Evolutionary conservation across 2,329 filamentous ascomycete species (phyloP), one percentile per base, ranked within the genome.

Genomic region (Fusarium torreyae): DNA sequence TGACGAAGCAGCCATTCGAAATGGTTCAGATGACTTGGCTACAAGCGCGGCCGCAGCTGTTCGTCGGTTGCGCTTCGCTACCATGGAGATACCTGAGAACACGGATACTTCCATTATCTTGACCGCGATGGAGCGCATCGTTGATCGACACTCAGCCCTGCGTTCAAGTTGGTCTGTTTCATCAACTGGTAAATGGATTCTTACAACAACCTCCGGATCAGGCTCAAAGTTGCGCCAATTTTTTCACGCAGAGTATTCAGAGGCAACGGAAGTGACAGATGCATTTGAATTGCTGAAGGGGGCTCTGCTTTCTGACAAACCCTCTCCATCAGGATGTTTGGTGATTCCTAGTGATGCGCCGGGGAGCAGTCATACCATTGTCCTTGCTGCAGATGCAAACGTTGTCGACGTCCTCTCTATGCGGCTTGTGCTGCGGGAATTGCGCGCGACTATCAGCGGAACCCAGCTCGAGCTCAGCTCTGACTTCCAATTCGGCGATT

Each of bases 351-450:
- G 49, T 22, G 49, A 52, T 52, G 49, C 49, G 36, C 49, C 49
- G 10, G 49, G 49, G 18, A 33, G 49, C 24, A 52, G 26, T 40
- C 49, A 42, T 22, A 52, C 49, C 24, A 22, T 52, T 22, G 49
- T 52, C 18, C 49, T 52, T 42, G 49, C 49, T 52, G 49, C 49
- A 52, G 49, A 52, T 52, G 49, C 49, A 52, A 52, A 52, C 36
- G 24, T 52, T 52, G 49, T 52, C 36, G 49, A 52, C 18, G 36
- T 33, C 49, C 49, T 52, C n/a, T 52, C 49, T 33, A 52, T 52
- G 36, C 36, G 49, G 36, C 49, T 52, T 33, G 49, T 52, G 42
- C 49, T 52, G 36, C 49, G 49, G 9, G 49, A 52, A 40, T 22
- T 52, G 49, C 36, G 36, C 18, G 24, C 36, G 18, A 42, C 18